Evolutionary conservation across 257 asterid genomes (phyloP), one percentile per base, ranked within the genome.

Genomic region (Dorcoceras hygrometricum): DNA sequence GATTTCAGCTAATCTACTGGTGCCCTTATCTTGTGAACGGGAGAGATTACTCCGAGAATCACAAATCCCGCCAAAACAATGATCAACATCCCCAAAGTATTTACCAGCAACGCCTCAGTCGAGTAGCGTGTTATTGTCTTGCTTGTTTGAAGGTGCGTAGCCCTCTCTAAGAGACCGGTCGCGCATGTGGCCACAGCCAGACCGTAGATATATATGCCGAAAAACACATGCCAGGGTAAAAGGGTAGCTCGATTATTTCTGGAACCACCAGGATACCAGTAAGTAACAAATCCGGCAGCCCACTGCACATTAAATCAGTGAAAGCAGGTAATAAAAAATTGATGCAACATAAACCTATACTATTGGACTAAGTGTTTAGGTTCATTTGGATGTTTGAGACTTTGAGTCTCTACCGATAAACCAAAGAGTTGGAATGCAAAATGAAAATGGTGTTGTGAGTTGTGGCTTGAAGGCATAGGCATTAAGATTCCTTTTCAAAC

Each of bases 251-350:
- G 76, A 66, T 79, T 48, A 63, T 65, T 71, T 71, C 84, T 75
- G 34, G 84, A 78, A 29, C 88, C 83, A 28, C 86, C 88, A 28
- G 86, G 86, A 64, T 80, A 78, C 88, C 88, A 83, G 22, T 67
- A 83, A 11, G 83, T 73, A 22, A 78, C 69, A 68, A 80, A 83
- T 63, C 82, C 88, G 63, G 61, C 71, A 8, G 74, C 79, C 88
- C 79, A 78, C 86, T 83, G 83, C 54, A 28, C 20, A 19, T 46
- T 16, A 16, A 46, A 4, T 4, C 19, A 16, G 16, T 43, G 19
- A 43, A 14, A 36, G 18, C 48, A 11, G 4, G 11, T 36, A 36
- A 29, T 32, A 8, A 46, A 46, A 14, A 16, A 4, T 14, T 46
- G 54, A 46, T 46, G 18, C 18, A 20, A 46, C 54, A 3, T 39